These are phyloP conservation scores for sunflower (Helianthus annuus) DNA, from an alignment of 129 eudicot species.

Conservation along the genomic window HanXRQr2.0-SUNRISE NC_035436.2:173951363-173951862, in stretches of 20 bases:
- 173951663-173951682: neutral
- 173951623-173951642: neutral
- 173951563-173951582: neutral
- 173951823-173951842: neutral
- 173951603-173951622: too few relatives aligned
- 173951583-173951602: neutral
- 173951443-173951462: conserved; percentile 11
- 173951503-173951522: neutral
- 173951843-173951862: neutral
- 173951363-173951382: conserved; percentile 39
- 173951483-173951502: conserved; percentile 21
- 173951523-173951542: neutral
- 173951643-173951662: neutral
- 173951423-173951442: conserved; percentile 10
- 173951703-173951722: neutral
- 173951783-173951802: neutral
- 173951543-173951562: neutral
- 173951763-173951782: neutral
- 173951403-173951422: neutral
- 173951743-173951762: neutral
- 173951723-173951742: conserved; percentile 19
- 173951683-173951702: conserved; percentile 3
- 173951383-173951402: conserved; percentile 8
- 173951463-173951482: conserved; percentile 3
- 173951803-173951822: neutral